Evolutionary conservation across 1,284 basidiomycete species (phyloP), one percentile per base, ranked within the genome.

Genomic region (Cronartium ribicola): DNA sequence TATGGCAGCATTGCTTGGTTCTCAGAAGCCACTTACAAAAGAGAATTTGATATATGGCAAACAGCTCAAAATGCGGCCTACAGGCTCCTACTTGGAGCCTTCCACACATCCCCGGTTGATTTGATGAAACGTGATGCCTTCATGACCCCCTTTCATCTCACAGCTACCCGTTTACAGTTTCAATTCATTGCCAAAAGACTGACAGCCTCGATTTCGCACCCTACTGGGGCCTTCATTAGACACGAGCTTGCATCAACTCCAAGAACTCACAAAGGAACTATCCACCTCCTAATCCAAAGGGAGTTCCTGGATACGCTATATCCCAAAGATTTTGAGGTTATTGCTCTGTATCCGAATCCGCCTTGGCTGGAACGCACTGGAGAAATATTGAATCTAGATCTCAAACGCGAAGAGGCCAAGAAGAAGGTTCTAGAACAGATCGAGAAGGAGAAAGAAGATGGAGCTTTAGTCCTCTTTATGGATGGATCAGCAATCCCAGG

Each of bases 401-500:
- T 46, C 48, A 17, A 66, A 46, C 10, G 22, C 10, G 57, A 60
- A 36, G 57, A 60, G 11, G 57, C 57, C 7, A n/a, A 7, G 7
- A 60, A 60, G 20, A 7, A 36, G 57, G 20, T 60, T 7, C 29
- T 20, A 8, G 8, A n/a, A 8, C 57, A 20, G 57, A 36, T 20
- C 11, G 57, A 60, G 20, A 20, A 60, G 20, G 57, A 60, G 22
- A 10, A n/a, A 36, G 20, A 36, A 20, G 11, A n/a, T 60, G 57
- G 29, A 7, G n/a, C n/a, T n/a, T n/a, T 10, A 10, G 29, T 36
- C 10, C 10, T 63, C 66, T 67, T 67, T 39, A 29, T 22, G 17
- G 51, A 67, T 67, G 66, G 66, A 17, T 67, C 48, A 14, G 37
- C 40, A 22, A 37, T 51, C 48, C 48, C n/a, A 40, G 66, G 22